phyloP scores from a whole-genome alignment of 352 stramenopile genomes.

The Pythium dissimile region DNA sequence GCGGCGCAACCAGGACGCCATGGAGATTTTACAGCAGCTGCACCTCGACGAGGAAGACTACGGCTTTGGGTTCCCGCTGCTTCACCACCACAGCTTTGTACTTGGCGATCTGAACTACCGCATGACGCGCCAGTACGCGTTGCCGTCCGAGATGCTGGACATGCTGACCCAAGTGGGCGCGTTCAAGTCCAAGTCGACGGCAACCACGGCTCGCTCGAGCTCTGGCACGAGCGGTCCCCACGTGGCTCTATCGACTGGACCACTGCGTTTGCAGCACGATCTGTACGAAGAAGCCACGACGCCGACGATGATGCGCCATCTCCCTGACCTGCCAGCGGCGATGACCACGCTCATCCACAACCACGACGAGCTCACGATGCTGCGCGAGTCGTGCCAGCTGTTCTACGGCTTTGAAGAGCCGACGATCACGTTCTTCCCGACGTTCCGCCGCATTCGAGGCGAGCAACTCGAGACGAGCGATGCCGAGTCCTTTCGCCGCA shows the following conservation, averaged over 20 bases:
- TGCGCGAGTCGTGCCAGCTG: slow-evolving; percentile 62
- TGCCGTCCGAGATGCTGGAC: slow-evolving; percentile 55
- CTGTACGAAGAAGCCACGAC: slow-evolving; percentile 12
- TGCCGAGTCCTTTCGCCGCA: slow-evolving; percentile 31
- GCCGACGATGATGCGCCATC: slow-evolving; percentile 9
- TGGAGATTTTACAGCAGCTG: slow-evolving; percentile 79
- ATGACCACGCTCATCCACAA: slow-evolving; percentile 46
- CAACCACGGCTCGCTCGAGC: background rate
- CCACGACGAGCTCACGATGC: slow-evolving; percentile 68
- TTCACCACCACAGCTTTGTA: slow-evolving; percentile 88
- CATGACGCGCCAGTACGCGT: slow-evolving; percentile 45
- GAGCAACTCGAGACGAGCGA: slow-evolving; percentile 35
- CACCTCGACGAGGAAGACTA: slow-evolving; percentile 81
- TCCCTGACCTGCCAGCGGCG: slow-evolving; percentile 6
- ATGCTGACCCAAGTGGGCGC: slow-evolving; percentile 16
- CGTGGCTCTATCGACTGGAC: too few species aligned
- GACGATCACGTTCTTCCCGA: slow-evolving; percentile 70
- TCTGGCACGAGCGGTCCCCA: background rate
- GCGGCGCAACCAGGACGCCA: slow-evolving; percentile 77
- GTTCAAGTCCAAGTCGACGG: slow-evolving; percentile 5
- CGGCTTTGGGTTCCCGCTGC: slow-evolving; percentile 75
- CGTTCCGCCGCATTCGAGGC: slow-evolving; percentile 69
- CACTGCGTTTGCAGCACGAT: too few species aligned
- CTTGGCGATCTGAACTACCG: slow-evolving; percentile 91
- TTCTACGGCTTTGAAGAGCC: slow-evolving; percentile 80